Base-by-base conservation (phyloP, 2,329 filamentous ascomycete species). In the Annulohypoxylon truncatum region DNA sequence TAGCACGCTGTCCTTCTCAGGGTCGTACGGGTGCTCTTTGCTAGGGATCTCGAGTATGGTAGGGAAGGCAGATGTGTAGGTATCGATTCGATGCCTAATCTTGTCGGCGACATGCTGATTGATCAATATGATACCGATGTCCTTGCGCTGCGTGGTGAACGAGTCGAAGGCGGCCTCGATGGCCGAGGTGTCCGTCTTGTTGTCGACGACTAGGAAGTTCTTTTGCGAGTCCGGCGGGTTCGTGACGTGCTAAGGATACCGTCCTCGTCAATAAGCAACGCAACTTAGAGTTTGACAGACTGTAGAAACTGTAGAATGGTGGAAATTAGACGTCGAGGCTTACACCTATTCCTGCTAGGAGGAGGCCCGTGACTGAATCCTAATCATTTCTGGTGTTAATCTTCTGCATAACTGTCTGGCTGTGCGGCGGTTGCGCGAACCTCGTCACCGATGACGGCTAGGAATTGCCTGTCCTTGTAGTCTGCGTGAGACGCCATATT, bases 21-120 rank as follows among this genome's bases (percentile, higher is more conserved):
- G 96, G 75, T 99, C 95, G 77, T 99, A 99, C 1, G 96, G 96
- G 79, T 99, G 96, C 79, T 99, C 96, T 85, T 99, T 99, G 82
- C 93, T 97, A 22, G 96, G 96, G 66, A 99, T 98, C 81, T 99
- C 96, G 62, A 99, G 89, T 58, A 99, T 87, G 20, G 94, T 91
- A n/a, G 96, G 96, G 81, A 99, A 99, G 3, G 96, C 94, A 52
- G 95, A 93, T 18, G 93, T 95, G 81, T 97, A 97, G 35, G 89
- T 89, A 80, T 99, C 96, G 72, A 99, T 91, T 67, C 90, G 89
- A 78, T 95, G 88, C 79, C 96, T 89, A 87, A 99, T 99, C 78
- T 89, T 89, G 78, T 99, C 96, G 54, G 96, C 96, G 76, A 97
- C 95, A 82, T 99, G 96, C 82, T 99, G 96, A 80, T 99, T 99